These are phyloP conservation scores for Apodospora peruviana DNA, from an alignment of 495 filamentous ascomycete genomes.

Conservation along the genomic window DNA sequence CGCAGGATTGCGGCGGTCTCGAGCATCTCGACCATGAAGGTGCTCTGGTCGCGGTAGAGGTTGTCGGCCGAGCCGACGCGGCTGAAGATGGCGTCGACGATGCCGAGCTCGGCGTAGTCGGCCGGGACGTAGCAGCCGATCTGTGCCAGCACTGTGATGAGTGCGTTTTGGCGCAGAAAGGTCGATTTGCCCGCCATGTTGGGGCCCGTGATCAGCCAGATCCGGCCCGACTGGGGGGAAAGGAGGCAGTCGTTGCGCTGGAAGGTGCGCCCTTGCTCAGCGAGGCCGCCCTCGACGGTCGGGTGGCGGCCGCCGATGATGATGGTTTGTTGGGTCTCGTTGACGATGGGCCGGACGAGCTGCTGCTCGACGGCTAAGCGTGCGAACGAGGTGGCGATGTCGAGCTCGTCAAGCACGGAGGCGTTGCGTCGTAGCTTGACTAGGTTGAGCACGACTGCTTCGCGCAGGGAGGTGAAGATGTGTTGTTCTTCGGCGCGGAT, in stretches of 20 bases:
- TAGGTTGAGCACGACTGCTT: conserved; percentile 69
- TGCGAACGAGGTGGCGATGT: conserved; percentile 81
- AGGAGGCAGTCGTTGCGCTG: conserved; percentile 83
- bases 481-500: conserved; percentile 76
- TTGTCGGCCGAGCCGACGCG: conserved; percentile 91
- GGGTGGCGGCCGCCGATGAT: conserved; percentile 83
- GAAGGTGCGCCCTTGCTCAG: conserved; percentile 75
- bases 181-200: conserved; percentile 99
- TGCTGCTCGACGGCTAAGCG: conserved; percentile 65
- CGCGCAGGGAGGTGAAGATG: conserved; percentile 64
- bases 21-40: conserved; percentile 89
- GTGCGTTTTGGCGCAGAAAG: conserved; percentile 87
- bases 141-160: conserved; percentile 90
- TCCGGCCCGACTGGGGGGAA: conserved; percentile 50
- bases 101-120: conserved; percentile 71
- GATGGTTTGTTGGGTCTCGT: conserved; percentile 26
- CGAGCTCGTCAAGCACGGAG: conserved; percentile 81
- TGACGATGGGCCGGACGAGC: conserved; percentile 68
- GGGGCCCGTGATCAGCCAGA: conserved; percentile 93
- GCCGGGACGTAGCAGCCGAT: conserved; percentile 90
- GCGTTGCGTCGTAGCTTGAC: conserved; percentile 84
- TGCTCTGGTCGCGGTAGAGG: conserved; percentile 84
- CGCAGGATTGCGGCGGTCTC: conserved; percentile 67
- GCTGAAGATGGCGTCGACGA: conserved; percentile 90
- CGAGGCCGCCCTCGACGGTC: conserved; percentile 77